Conservation (phyloP, 2,329 filamentous ascomycete species). For the Hypoxylon sp. region DNA sequence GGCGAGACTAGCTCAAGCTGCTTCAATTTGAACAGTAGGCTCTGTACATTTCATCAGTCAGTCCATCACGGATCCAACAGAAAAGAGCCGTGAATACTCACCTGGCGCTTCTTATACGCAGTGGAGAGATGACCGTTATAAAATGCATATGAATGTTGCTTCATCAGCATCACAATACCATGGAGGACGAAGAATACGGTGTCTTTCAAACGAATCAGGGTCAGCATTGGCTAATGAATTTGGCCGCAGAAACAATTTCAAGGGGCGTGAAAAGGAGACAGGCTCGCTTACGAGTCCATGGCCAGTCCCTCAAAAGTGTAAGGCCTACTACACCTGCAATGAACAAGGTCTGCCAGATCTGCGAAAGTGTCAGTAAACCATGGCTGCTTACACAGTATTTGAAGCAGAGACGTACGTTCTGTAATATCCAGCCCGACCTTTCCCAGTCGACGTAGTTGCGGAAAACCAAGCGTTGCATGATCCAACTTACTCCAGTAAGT, state of each 20-base stretch:
- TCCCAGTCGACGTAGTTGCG: conserved; percentile 73
- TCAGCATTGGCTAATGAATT: conserved; percentile 1
- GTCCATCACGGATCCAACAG: not conserved
- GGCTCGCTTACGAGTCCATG: conserved; percentile 68
- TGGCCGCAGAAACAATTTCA: not conserved
- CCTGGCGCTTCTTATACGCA: conserved; percentile 59
- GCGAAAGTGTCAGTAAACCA: not conserved
- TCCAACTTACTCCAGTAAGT: conserved; percentile 69
- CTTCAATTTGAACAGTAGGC: conserved; percentile 59
- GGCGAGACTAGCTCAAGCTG: conserved; percentile 64
- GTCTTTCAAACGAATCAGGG: conserved; percentile 16
- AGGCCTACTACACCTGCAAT: conserved; percentile 68
- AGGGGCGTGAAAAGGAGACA: not conserved
- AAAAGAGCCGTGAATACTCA: conserved; percentile 1
- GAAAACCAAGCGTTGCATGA: conserved; percentile 68
- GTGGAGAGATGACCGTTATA: conserved; percentile 78
- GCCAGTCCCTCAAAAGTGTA: conserved; percentile 77
- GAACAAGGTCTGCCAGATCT: conserved; percentile 74
- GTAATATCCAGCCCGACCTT: conserved; percentile 73
- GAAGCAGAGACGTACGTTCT: conserved; percentile 59
- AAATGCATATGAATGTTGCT: conserved; percentile 81
- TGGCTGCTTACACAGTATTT: not conserved
- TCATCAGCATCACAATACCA: conserved; percentile 80
- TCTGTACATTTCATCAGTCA: conserved; percentile 12
- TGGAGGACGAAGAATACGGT: conserved; percentile 71